A percentile compares a stretch with the other conserved stretches of the same genome.
Conservation (phyloP, 176 grass and related monocot genomes). For the Lolium rigidum region DNA sequence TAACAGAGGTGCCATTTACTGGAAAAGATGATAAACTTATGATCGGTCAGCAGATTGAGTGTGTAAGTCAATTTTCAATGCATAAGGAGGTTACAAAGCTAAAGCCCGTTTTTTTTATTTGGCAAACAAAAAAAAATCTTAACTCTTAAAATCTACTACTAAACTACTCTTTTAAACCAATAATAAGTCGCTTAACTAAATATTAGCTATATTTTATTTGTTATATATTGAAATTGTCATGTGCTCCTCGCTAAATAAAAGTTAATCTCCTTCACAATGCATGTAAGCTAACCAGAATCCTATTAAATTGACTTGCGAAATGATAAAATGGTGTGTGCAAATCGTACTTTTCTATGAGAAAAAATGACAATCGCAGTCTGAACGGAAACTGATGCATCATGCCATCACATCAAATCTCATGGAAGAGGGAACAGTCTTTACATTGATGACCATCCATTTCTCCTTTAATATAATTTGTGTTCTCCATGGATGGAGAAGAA, state of each 20-base stretch:
- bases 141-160: not conserved
- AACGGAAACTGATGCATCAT: slow-evolving; percentile 23
- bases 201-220: not conserved
- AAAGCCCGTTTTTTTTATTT: not conserved
- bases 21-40: not conserved
- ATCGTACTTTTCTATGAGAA: not conserved
- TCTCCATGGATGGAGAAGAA: slow-evolving; percentile 30
- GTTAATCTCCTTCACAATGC: not conserved
- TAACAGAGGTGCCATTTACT: not conserved
- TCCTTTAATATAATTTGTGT: slow-evolving; percentile 17
- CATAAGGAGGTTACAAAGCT: not conserved
- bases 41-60: not conserved
- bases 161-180: not conserved
- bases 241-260: not conserved
- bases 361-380: not conserved
- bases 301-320: not conserved
- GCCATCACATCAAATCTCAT: slow-evolving; percentile 33
- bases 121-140: not conserved
- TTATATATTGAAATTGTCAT: too few species aligned
- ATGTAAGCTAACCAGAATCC: not conserved
- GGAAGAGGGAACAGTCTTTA: not conserved
- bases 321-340: not conserved
- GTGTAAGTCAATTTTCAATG: not conserved
- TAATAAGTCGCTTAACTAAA: not conserved
- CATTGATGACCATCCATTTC: slow-evolving; percentile 12